phyloP scores from a whole-genome alignment of 208 protist species.

The Trypanosoma melophagium region DNA sequence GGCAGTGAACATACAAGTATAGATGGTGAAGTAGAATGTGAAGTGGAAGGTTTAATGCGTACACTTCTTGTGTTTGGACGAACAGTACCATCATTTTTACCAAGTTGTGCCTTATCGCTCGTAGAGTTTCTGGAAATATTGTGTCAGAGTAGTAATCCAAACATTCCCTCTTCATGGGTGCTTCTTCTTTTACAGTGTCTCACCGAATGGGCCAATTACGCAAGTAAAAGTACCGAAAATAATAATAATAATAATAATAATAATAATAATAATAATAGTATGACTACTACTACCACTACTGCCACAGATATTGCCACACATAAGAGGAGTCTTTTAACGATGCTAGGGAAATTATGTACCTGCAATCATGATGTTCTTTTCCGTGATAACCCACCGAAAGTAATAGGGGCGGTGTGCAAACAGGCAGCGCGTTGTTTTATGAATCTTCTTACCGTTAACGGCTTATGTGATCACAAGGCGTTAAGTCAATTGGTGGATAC shows the following conservation, averaged over 20 bases:
- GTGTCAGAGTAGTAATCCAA: slow-evolving; percentile 11
- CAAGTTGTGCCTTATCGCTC: slow-evolving; percentile 21
- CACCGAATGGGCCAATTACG: slow-evolving; percentile 31
- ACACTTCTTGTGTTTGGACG: slow-evolving; percentile 43
- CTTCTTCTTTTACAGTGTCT: slow-evolving; percentile 34
- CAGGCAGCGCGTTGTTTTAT: slow-evolving; percentile 37
- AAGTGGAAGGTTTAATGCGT: slow-evolving; percentile 41
- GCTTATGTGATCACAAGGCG: slow-evolving; percentile 12
- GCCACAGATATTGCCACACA: neutral
- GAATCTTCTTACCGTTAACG: slow-evolving; percentile 16
- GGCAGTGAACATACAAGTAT: neutral
- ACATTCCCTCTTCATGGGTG: slow-evolving; percentile 27
- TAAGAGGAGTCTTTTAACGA: slow-evolving; percentile 15
- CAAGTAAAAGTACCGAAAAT: neutral
- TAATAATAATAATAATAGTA: no score
- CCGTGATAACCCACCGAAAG: slow-evolving; percentile 1
- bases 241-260: neutral
- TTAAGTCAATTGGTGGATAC: slow-evolving; percentile 19
- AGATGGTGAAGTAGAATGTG: slow-evolving; percentile 4
- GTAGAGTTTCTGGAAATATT: slow-evolving; percentile 32
- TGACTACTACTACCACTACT: no score
- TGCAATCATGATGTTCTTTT: slow-evolving; percentile 16
- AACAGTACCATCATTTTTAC: slow-evolving; percentile 34
- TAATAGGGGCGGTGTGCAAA: slow-evolving; percentile 32
- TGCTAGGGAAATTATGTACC: slow-evolving; percentile 20